Percentiles rank a stretch among this genome's conserved stretches.
Evolutionary conservation across 345 rosid genomes (phyloP).

Genomic region (Aethionema arabicum): DNA sequence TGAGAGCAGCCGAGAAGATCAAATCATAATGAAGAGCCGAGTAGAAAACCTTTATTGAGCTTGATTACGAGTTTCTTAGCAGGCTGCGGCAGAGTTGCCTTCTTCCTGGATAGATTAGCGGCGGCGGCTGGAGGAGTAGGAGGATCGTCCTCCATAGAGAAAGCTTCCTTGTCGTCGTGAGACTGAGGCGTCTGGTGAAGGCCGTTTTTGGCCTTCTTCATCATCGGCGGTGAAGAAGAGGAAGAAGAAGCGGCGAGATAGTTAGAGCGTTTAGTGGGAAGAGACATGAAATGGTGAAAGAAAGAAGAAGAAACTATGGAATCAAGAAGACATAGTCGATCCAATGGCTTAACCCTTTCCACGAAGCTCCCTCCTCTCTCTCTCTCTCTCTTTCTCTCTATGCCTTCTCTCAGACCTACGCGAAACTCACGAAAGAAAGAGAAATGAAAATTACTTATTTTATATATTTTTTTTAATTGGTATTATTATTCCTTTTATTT

Average conservation of each 20-base stretch:
- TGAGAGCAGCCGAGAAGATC: background rate
- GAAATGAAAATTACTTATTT: background rate
- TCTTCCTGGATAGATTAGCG: constrained; percentile 69
- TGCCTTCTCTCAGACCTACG: constrained; percentile 10
- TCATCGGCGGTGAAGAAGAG: constrained; percentile 15
- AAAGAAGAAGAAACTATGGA: background rate
- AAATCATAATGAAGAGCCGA: background rate
- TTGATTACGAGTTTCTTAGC: constrained; percentile 73
- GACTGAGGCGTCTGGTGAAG: constrained; percentile 38
- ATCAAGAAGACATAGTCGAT: constrained; percentile 18
- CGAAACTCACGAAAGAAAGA: constrained; percentile 4
- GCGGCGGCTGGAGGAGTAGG: constrained; percentile 28
- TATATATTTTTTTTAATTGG: background rate
- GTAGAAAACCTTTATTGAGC: constrained; percentile 56
- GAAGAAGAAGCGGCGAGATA: constrained; percentile 22
- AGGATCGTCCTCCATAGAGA: constrained; percentile 41
- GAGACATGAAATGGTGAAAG: constrained; percentile 50
- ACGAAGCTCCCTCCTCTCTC: constrained; percentile 20
- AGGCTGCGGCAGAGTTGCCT: constrained; percentile 73
- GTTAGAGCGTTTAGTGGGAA: constrained; percentile 66
- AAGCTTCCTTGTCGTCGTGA: constrained; percentile 42
- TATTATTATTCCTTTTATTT: background rate
- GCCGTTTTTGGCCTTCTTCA: constrained; percentile 41
- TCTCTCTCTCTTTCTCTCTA: background rate
- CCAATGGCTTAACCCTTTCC: constrained; percentile 10